Conservation (phyloP, 345 rosid species). For the Acer yangbiense region DNA sequence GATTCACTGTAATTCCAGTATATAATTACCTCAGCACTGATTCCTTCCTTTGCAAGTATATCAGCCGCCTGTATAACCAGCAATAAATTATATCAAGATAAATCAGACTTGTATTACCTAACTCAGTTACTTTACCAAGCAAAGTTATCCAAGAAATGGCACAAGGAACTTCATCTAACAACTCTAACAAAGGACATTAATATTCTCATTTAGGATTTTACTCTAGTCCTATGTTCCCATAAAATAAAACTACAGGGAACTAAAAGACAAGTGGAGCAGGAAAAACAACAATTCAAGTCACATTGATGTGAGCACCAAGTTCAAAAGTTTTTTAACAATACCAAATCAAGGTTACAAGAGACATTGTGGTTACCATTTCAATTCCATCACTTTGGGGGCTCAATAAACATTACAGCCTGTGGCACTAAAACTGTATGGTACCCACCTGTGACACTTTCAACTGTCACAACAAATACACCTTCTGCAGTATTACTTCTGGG, state of each 20-base stretch:
- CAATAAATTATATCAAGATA: not conserved
- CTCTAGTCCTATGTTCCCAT: not conserved
- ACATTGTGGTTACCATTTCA: not conserved
- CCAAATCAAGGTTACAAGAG: not conserved
- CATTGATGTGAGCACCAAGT: not conserved
- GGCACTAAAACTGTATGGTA: not conserved
- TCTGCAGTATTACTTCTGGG: not conserved
- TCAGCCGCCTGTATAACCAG: slow-evolving; percentile 70
- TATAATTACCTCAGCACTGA: slow-evolving; percentile 73
- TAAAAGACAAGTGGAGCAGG: not conserved
- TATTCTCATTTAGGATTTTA: not conserved
- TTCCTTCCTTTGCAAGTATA: slow-evolving; percentile 83
- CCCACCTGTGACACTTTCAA: not conserved
- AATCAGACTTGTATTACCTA: not conserved
- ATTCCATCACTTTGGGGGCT: not conserved
- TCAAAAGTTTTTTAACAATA: not conserved
- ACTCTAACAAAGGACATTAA: not conserved
- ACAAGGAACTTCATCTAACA: not conserved
- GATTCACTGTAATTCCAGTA: not conserved
- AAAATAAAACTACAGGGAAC: not conserved
- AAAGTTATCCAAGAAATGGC: not conserved
- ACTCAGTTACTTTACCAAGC: not conserved
- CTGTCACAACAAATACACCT: not conserved
- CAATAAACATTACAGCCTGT: too few relatives aligned
- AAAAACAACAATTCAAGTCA: not conserved